These are phyloP conservation scores for Marsdenia floribunda DNA, from an alignment of 257 asterid genomes.

Conservation along the genomic window DNA sequence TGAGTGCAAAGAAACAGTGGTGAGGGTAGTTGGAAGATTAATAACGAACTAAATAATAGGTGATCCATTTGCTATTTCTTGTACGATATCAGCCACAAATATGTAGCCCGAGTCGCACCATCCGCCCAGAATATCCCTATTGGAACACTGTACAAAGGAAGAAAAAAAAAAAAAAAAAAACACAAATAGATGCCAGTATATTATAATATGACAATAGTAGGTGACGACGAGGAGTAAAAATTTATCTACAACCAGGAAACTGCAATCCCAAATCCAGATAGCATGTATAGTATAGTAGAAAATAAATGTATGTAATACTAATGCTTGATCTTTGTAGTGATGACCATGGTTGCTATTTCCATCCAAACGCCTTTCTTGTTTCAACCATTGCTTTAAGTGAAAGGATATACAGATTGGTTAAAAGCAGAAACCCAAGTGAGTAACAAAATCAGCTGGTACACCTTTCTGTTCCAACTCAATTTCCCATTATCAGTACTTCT, in stretches of 20 bases:
- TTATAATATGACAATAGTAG: background rate
- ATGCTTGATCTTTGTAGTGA: too few species aligned
- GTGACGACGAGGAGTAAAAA: too few species aligned
- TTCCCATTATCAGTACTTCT: background rate
- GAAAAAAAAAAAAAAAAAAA: too few species aligned
- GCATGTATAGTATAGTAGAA: too few species aligned
- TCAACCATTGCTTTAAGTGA: too few species aligned
- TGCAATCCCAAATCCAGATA: background rate
- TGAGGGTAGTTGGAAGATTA: background rate
- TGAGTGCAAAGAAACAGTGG: background rate
- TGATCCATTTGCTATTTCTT: conserved; percentile 8
- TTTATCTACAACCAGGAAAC: background rate
- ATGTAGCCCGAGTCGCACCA: conserved; percentile 45
- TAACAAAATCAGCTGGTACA: background rate
- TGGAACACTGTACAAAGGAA: conserved; percentile 22
- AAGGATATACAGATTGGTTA: background rate
- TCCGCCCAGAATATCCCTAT: conserved; percentile 37
- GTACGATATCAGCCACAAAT: conserved; percentile 34
- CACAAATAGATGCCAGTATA: background rate
- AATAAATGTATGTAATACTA: too few species aligned
- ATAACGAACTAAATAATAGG: background rate
- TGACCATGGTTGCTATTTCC: too few species aligned
- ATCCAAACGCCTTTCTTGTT: too few species aligned
- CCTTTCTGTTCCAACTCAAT: background rate
- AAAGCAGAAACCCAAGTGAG: background rate